Percentiles rank a stretch among this genome's conserved stretches.
Evolutionary conservation across 1,139 yeast genomes (phyloP).

Genomic region (Saccharomyces hybrid): DNA sequence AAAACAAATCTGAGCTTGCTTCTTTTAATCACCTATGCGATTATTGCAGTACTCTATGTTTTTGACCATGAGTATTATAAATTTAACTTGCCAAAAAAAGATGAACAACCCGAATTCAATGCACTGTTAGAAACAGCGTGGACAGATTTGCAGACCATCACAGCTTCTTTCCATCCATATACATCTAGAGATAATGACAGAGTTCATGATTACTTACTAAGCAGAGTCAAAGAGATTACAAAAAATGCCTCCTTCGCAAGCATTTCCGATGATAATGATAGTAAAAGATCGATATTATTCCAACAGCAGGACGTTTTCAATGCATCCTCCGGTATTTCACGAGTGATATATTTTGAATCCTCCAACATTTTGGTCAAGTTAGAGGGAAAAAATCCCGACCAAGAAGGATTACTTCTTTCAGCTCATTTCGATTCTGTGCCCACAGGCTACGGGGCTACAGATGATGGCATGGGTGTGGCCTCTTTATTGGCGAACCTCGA

Average conservation of each 20-base stretch:
- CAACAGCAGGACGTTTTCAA: slow-evolving; percentile 43
- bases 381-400: slow-evolving; percentile 48
- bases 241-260: slow-evolving; percentile 15
- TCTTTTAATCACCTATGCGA: slow-evolving; percentile 18
- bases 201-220: slow-evolving; percentile 60
- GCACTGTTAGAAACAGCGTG: slow-evolving; percentile 46
- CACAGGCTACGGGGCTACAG: slow-evolving; percentile 80
- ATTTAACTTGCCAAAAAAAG: slow-evolving; percentile 13
- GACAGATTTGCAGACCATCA: slow-evolving; percentile 62
- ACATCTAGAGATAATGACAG: slow-evolving; percentile 66
- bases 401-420: slow-evolving; percentile 66
- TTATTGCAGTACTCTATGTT: slow-evolving; percentile 15
- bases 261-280: slow-evolving; percentile 47
- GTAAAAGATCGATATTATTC: slow-evolving; percentile 41
- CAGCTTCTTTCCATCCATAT: slow-evolving; percentile 66
- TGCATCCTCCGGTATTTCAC: slow-evolving; percentile 34
- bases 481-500: slow-evolving; percentile 65
- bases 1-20: slow-evolving; percentile 27
- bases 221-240: slow-evolving; percentile 36
- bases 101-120: slow-evolving; percentile 25
- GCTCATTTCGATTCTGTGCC: slow-evolving; percentile 92
- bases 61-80: slow-evolving; percentile 16
- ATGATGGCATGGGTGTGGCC: slow-evolving; percentile 90
- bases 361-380: slow-evolving; percentile 68
- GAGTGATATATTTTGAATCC: slow-evolving; percentile 66